Evolutionary conservation across 2,329 filamentous ascomycete species (phyloP).

Genomic region (Aspergillus pseudoglaucus): DNA sequence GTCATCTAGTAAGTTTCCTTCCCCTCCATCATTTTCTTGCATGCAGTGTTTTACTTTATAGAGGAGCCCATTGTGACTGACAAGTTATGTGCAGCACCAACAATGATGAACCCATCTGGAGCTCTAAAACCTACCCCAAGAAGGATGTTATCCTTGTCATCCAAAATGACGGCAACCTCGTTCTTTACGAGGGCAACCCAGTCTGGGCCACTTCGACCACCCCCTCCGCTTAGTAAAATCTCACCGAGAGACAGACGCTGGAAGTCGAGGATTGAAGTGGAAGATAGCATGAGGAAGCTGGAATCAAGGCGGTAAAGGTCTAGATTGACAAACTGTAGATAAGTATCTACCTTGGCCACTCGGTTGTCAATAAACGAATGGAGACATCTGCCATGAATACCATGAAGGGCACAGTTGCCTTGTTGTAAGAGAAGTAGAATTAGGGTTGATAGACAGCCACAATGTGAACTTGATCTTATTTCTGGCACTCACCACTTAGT

Average conservation of each 20-base stretch:
- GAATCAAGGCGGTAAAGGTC: neutral
- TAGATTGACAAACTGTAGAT: neutral
- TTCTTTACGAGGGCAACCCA: constrained; percentile 1
- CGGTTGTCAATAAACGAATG: neutral
- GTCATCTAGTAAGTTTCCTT: neutral
- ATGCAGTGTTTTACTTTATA: neutral
- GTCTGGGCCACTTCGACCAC: constrained; percentile 1
- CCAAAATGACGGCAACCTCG: constrained; percentile 1
- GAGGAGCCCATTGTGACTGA: neutral
- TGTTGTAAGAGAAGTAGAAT: neutral
- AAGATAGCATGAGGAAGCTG: neutral
- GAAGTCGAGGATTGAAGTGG: neutral
- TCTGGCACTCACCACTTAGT: neutral
- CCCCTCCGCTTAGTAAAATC: neutral
- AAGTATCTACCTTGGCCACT: neutral
- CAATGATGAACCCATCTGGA: neutral
- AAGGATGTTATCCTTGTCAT: neutral
- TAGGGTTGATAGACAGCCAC: neutral
- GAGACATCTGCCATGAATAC: neutral
- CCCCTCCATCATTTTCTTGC: neutral
- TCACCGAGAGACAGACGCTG: neutral
- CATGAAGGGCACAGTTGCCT: neutral
- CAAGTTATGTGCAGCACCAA: neutral
- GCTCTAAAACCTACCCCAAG: neutral
- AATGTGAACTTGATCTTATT: neutral